Conservation (phyloP, 169 alveolate genomes). For the Cyclospora cayetanensis region DNA sequence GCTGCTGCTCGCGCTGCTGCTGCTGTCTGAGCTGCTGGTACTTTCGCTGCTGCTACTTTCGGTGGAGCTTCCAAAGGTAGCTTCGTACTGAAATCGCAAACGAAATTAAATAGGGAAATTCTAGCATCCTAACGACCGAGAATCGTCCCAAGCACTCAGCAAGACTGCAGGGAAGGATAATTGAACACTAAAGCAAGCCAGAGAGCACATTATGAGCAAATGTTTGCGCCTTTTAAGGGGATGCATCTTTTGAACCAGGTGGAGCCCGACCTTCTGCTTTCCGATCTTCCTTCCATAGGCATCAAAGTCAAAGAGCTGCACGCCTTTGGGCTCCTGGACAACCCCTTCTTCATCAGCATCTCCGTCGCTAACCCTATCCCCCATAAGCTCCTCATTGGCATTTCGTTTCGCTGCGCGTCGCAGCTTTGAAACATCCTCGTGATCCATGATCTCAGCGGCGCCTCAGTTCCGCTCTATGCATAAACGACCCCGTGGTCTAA, state of each 20-base stretch:
- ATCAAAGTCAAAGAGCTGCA: conserved; percentile 66
- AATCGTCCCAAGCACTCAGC: no score
- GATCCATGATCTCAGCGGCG: conserved; percentile 24
- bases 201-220: not conserved
- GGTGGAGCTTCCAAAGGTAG: conserved; percentile 47
- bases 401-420: conserved; percentile 11
- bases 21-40: conserved; percentile 6
- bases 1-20: conserved; percentile 40
- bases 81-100: conserved; percentile 1
- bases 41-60: conserved; percentile 42
- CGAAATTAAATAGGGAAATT: not conserved
- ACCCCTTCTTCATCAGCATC: conserved; percentile 32
- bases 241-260: not conserved
- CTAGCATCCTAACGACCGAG: no score
- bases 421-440: conserved; percentile 34
- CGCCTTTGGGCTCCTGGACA: conserved; percentile 48
- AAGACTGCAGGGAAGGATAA: no score
- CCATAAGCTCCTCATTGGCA: not conserved
- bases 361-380: conserved; percentile 16
- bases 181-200: not conserved
- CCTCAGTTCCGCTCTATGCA: no score
- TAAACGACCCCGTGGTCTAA: no score
- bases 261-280: conserved; percentile 5
- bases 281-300: conserved; percentile 47
- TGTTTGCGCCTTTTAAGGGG: not conserved